These are phyloP conservation scores for Septoria linicola DNA, from an alignment of 2,329 filamentous ascomycete species.

Conservation along the genomic window DNA sequence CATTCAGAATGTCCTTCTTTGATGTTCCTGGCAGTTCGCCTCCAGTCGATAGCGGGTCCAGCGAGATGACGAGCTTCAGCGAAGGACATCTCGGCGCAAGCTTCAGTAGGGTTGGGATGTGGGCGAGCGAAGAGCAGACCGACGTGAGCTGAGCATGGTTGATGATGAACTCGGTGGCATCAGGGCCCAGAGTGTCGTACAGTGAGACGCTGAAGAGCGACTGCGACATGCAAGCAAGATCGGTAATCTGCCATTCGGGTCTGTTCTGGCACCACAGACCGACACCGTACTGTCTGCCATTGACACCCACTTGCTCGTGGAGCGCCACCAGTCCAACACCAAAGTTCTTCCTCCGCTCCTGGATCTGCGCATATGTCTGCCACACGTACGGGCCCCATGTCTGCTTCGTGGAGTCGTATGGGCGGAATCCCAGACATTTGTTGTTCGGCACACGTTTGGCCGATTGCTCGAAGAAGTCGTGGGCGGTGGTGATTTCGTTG, in stretches of 20 bases:
- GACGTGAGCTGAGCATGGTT: slow-evolving; percentile 78
- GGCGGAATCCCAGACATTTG: slow-evolving; percentile 75
- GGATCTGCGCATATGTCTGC: slow-evolving; percentile 79
- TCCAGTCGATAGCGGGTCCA: slow-evolving; percentile 78
- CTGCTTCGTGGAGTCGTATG: slow-evolving; percentile 73
- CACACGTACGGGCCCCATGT: slow-evolving; percentile 76
- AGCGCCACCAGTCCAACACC: slow-evolving; percentile 83
- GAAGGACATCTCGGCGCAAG: slow-evolving; percentile 72
- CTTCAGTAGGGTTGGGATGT: slow-evolving; percentile 79
- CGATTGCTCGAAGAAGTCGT: slow-evolving; percentile 39
- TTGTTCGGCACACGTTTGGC: slow-evolving; percentile 63
- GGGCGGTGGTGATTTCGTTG: slow-evolving; percentile 48
- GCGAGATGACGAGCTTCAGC: slow-evolving; percentile 82
- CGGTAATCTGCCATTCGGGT: slow-evolving; percentile 85
- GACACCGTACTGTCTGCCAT: slow-evolving; percentile 66
- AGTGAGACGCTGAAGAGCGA: slow-evolving; percentile 86
- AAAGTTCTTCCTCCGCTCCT: slow-evolving; percentile 75
- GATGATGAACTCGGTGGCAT: slow-evolving; percentile 92
- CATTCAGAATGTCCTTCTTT: slow-evolving; percentile 74
- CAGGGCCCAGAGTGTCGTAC: slow-evolving; percentile 91
- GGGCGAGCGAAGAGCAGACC: slow-evolving; percentile 74
- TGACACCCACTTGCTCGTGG: slow-evolving; percentile 69
- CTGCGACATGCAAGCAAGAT: slow-evolving; percentile 84
- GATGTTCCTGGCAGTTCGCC: slow-evolving; percentile 70
- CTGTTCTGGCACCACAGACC: slow-evolving; percentile 86